These are phyloP conservation scores for Vaccinium vitisidaea DNA, from an alignment of 148 eudicot species.

Conservation along the genomic window DNA sequence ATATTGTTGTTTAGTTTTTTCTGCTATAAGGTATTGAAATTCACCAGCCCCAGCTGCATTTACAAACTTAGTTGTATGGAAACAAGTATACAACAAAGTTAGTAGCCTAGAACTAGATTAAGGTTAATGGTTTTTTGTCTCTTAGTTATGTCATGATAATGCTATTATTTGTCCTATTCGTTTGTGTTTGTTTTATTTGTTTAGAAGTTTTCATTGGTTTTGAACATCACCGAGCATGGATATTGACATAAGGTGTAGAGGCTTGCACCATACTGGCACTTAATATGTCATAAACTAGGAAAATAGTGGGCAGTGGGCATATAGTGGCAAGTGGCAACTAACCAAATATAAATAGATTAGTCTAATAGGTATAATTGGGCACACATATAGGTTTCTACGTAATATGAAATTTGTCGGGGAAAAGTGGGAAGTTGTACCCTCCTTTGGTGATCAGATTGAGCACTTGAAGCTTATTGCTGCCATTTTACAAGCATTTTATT, in stretches of 20 bases:
- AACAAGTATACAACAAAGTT: not conserved
- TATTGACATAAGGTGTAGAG: not conserved
- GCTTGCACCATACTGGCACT: not conserved
- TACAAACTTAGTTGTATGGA: not conserved
- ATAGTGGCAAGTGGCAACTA: not conserved
- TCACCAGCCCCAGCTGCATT: not conserved
- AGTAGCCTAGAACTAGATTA: not conserved
- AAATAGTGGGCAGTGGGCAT: not conserved
- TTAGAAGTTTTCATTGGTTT: not conserved
- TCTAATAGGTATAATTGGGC: not conserved
- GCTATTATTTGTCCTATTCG: not conserved
- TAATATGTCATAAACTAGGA: not conserved
- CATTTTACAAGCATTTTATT: not conserved
- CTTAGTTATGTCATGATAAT: not conserved
- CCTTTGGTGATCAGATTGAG: not conserved
- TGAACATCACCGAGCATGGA: not conserved
- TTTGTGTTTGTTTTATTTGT: not conserved
- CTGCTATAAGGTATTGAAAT: not conserved
- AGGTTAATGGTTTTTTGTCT: not conserved
- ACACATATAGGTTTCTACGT: not conserved
- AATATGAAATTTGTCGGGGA: not conserved
- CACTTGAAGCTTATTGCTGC: not conserved
- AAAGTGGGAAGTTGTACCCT: not conserved
- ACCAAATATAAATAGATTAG: not conserved
- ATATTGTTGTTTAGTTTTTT: conserved; percentile 5